Evolutionary conservation across 805 yeast genomes (phyloP), one percentile per base, ranked within the genome.

Genomic region (Wickerhamiella sergipiensis): DNA sequence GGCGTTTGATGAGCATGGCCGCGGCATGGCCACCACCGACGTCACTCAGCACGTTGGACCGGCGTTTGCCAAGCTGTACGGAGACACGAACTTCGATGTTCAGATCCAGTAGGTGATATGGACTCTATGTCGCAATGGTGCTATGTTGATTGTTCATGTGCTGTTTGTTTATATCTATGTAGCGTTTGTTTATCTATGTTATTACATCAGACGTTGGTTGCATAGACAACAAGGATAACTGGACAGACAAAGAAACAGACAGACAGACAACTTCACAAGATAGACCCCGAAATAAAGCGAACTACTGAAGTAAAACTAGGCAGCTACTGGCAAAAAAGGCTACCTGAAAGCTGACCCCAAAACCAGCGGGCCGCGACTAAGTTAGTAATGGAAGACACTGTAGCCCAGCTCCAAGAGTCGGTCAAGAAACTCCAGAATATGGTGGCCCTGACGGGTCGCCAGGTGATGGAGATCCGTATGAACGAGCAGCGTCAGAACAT

Each of bases 21-120:
- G 97, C 47, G 75, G 92, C 2, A 81, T 87, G 85, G 87, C 85
- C 60, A 86, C 98, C 0, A 78, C 87, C 3, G 85, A 89, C 62
- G 68, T 90, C 29, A 88, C 87, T 54, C 73, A 76, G 47, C 75
- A 72, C 53, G 79, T 92, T 23, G 82, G 83, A 0, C 71, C 69
- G 7, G 81, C 88, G 0, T 89, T 76, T 62, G 65, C 60, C n/a
- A 73, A 70, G 49, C 52, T 78, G 2, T 77, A 71, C 50, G 62
- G 19, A 22, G 43, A 18, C 40, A 36, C 19, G 3, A 36, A 36
- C 40, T 36, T 36, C 10, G 19, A 36, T 36, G 40, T 36, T 6
- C 19, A 36, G 7, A 36, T 36, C 40, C 4, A 13, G 7, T 36
- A 36, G 40, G 8, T 24, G 5, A 24, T 24, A n/a, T n/a, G n/a